phyloP scores from a whole-genome alignment of 2,329 filamentous ascomycete species.

The Phyllosticta capitalensis region DNA sequence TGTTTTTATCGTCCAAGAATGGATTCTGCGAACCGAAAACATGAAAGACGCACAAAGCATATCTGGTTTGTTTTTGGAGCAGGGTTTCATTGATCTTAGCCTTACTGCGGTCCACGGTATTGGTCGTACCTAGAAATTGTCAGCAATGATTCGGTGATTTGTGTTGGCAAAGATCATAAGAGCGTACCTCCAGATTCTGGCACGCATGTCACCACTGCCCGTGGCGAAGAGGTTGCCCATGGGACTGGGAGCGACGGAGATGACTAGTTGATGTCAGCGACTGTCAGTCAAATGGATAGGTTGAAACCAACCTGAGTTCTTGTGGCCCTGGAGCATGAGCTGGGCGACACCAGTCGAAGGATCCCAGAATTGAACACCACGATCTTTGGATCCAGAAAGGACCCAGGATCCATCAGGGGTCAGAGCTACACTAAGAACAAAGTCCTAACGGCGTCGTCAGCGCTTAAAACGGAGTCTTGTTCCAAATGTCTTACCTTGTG shows the following conservation, averaged over 20 bases:
- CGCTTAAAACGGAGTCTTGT: background rate
- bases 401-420: conserved; percentile 95
- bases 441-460: conserved; percentile 54
- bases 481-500: conserved; percentile 60
- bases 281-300: background rate
- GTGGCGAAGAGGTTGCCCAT: conserved; percentile 85
- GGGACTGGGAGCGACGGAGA: conserved; percentile 91
- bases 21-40: background rate
- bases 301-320: conserved; percentile 64
- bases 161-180: background rate
- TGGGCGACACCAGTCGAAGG: conserved; percentile 86
- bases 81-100: background rate
- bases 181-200: conserved; percentile 84
- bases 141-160: background rate
- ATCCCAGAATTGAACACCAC: conserved; percentile 98
- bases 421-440: conserved; percentile 88
- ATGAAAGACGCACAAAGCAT: background rate
- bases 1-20: background rate
- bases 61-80: background rate
- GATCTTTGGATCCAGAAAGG: conserved; percentile 92
- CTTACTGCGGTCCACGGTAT: conserved; percentile 12
- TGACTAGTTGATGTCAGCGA: conserved; percentile 47
- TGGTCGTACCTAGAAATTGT: conserved; percentile 7
- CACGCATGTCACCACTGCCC: conserved; percentile 94
- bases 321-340: conserved; percentile 97